Evolutionary conservation across 768 basidiomycete species (phyloP).

Genomic region (Lactifluus piperatus): DNA sequence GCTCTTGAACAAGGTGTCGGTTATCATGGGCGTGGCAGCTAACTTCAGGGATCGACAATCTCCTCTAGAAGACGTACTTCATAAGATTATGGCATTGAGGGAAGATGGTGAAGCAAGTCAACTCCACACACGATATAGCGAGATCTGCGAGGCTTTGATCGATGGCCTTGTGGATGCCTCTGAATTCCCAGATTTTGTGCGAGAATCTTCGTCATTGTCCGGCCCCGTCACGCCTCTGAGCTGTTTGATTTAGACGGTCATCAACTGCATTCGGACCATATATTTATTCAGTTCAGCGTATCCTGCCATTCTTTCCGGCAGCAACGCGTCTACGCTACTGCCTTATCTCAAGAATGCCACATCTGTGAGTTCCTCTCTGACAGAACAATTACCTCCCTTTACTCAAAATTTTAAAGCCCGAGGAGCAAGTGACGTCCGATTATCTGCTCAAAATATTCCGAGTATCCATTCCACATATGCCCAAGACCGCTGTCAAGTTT

Average conservation of each 20-base stretch:
- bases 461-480: conserved; percentile 77
- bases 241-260: conserved; percentile 47
- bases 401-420: conserved; percentile 40
- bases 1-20: conserved; percentile 56
- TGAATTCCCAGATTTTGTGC: conserved; percentile 66
- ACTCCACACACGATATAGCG: conserved; percentile 61
- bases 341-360: conserved; percentile 84
- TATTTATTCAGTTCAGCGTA: conserved; percentile 76
- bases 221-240: background rate
- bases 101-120: conserved; percentile 41
- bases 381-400: background rate
- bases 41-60: conserved; percentile 79
- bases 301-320: conserved; percentile 74
- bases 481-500: conserved; percentile 82
- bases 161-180: conserved; percentile 85
- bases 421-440: conserved; percentile 79
- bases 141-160: conserved; percentile 80
- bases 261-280: conserved; percentile 80
- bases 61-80: conserved; percentile 75
- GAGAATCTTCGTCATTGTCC: conserved; percentile 24
- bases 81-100: conserved; percentile 73
- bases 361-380: conserved; percentile 41
- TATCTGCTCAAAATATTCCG: conserved; percentile 86
- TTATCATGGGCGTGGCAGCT: conserved; percentile 81
- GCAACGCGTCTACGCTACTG: conserved; percentile 76